phyloP scores from a whole-genome alignment of 768 basidiomycete genomes.

The Mycena sanguinolenta region DNA sequence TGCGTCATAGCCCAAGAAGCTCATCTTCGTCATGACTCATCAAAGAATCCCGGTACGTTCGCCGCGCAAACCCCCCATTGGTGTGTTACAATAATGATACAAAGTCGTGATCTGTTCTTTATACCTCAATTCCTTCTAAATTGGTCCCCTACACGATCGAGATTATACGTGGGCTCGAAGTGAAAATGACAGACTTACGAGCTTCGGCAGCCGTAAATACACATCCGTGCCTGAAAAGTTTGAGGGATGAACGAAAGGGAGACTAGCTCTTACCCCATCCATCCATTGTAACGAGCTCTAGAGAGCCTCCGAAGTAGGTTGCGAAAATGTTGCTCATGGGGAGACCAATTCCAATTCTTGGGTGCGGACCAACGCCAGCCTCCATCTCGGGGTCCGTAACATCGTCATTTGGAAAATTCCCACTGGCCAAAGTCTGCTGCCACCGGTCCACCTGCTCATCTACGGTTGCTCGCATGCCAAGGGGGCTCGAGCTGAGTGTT shows the following conservation, averaged over 20 bases:
- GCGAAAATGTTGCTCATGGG: conserved; percentile 93
- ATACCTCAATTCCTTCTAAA: conserved; percentile 87
- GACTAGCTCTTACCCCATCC: conserved; percentile 73
- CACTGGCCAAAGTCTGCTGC: conserved; percentile 46
- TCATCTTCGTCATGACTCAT: too few relatives aligned
- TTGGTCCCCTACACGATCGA: conserved; percentile 86
- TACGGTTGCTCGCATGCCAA: conserved; percentile 82
- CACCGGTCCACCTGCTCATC: conserved; percentile 78
- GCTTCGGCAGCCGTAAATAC: conserved; percentile 83
- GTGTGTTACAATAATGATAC: conserved; percentile 19
- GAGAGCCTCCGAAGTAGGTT: conserved; percentile 88
- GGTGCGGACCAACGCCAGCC: conserved; percentile 65
- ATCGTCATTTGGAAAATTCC: conserved; percentile 38
- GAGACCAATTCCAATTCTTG: conserved; percentile 83
- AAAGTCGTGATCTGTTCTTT: conserved; percentile 37
- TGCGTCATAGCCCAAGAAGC: too few relatives aligned
- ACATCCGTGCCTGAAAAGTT: conserved; percentile 78
- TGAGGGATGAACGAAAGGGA: conserved; percentile 36
- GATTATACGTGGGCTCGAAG: background rate
- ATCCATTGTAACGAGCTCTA: conserved; percentile 84
- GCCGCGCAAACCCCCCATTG: background rate
- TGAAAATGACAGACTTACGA: conserved; percentile 60
- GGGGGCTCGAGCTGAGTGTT: conserved; percentile 67
- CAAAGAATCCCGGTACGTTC: too few relatives aligned
- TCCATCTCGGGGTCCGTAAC: conserved; percentile 56